Evolutionary conservation across 1,139 yeast species (phyloP).

Genomic region (Geotrichum fermentans): DNA sequence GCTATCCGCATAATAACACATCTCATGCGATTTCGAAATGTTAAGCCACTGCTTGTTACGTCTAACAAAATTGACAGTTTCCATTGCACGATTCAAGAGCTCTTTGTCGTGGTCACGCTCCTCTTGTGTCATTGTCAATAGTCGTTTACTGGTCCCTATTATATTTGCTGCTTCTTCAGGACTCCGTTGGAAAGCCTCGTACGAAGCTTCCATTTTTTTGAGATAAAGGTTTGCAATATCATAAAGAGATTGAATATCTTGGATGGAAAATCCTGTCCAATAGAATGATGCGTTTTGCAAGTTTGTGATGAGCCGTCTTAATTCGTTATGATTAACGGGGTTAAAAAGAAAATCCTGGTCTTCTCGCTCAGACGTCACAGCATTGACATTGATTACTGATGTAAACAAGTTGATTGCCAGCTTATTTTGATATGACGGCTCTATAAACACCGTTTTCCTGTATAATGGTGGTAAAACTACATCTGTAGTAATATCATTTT

Average conservation of each 20-base stretch:
- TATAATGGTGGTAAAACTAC: constrained; percentile 55
- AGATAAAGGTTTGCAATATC: constrained; percentile 40
- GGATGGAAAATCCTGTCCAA: constrained; percentile 67
- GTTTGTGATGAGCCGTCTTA: constrained; percentile 54
- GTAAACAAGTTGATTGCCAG: constrained; percentile 58
- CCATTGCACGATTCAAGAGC: constrained; percentile 47
- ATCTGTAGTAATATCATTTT: constrained; percentile 50
- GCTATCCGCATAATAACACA: constrained; percentile 12
- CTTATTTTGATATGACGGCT: constrained; percentile 59
- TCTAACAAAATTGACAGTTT: constrained; percentile 2
- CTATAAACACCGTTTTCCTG: constrained; percentile 52
- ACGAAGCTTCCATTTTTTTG: constrained; percentile 36
- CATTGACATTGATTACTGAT: constrained; percentile 65
- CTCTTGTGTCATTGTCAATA: constrained; percentile 36
- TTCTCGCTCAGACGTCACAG: constrained; percentile 63
- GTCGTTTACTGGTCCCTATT: constrained; percentile 15
- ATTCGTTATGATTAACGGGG: constrained; percentile 50
- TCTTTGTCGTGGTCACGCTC: constrained; percentile 51
- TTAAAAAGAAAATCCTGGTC: constrained; percentile 71
- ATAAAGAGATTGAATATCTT: constrained; percentile 46
- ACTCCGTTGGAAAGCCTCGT: constrained; percentile 40
- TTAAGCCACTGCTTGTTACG: constrained; percentile 14
- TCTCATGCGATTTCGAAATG: constrained; percentile 15
- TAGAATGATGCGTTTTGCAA: constrained; percentile 63
- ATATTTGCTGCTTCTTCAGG: neutral